Evolutionary conservation across 2,329 filamentous ascomycete genomes (phyloP).

Genomic region (Chaetomium sp.): DNA sequence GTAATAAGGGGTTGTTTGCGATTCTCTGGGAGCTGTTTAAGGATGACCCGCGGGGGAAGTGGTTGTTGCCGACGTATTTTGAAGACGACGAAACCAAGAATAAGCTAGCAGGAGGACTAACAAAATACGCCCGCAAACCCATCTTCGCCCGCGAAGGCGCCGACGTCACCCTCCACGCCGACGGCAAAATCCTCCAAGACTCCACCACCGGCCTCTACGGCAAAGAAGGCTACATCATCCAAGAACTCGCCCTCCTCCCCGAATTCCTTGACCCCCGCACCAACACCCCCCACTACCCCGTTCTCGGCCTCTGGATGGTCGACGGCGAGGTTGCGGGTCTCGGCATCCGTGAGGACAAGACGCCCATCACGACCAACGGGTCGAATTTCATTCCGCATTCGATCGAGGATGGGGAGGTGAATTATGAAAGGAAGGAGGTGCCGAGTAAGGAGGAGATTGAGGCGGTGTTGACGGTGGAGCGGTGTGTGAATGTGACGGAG

Average conservation of each 20-base stretch:
- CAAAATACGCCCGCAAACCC: background rate
- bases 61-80: conserved; percentile 1
- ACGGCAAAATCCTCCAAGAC: background rate
- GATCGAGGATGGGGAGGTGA: background rate
- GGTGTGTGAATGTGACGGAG: background rate
- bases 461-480: background rate
- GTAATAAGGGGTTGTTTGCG: background rate
- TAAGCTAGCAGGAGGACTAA: background rate
- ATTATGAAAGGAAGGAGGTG: background rate
- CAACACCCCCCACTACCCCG: background rate
- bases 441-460: background rate
- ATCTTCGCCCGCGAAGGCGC: conserved; percentile 2
- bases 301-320: background rate
- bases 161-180: background rate
- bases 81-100: background rate
- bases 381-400: background rate
- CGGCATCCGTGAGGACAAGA: conserved; percentile 1
- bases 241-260: background rate
- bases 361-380: background rate
- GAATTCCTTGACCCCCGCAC: background rate
- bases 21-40: background rate
- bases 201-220: background rate
- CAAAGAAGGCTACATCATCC: background rate
- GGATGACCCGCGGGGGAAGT: background rate
- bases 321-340: background rate